Conservation (phyloP, 768 basidiomycete species). For the Kwoniella dejecticola region DNA sequence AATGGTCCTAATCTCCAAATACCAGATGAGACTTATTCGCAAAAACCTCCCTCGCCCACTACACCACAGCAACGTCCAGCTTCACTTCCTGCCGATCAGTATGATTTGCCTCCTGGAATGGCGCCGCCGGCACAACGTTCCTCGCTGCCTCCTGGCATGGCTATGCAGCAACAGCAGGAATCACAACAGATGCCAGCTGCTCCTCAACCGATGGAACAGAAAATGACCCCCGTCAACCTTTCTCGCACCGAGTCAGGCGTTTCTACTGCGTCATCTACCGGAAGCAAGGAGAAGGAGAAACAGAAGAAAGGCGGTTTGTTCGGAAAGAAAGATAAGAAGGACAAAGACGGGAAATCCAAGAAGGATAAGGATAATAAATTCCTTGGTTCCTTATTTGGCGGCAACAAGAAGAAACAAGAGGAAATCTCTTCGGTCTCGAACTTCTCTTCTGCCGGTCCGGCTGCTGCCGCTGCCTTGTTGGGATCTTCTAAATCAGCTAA, state of each 20-base stretch:
- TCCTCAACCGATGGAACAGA: constrained; percentile 8
- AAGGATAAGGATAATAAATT: constrained; percentile 70
- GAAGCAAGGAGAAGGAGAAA: constrained; percentile 41
- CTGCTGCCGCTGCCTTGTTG: constrained; percentile 81
- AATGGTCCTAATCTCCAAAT: constrained; percentile 27
- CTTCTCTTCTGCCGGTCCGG: constrained; percentile 63
- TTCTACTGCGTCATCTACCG: constrained; percentile 20
- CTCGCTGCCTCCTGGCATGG: constrained; percentile 34
- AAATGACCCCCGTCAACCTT: constrained; percentile 28
- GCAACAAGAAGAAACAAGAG: constrained; percentile 73
- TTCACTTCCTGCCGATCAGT: constrained; percentile 3
- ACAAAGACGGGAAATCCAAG: constrained; percentile 54
- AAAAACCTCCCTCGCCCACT: constrained; percentile 16
- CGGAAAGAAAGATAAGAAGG: constrained; percentile 42
- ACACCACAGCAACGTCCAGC: constrained; percentile 15
- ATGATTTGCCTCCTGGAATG: constrained; percentile 48
- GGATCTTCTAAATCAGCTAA: constrained; percentile 81
- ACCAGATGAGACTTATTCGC: constrained; percentile 16
- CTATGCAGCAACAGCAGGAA: constrained; percentile 32
- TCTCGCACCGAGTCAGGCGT: constrained; percentile 31
- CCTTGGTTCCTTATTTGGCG: constrained; percentile 85
- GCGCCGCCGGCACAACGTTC: constrained; percentile 37
- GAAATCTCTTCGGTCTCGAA: constrained; percentile 39
- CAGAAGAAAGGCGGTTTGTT: constrained; percentile 51
- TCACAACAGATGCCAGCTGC: background rate